These are phyloP conservation scores for Logfia minima DNA, from an alignment of 129 eudicot species.

Conservation along the genomic window DNA sequence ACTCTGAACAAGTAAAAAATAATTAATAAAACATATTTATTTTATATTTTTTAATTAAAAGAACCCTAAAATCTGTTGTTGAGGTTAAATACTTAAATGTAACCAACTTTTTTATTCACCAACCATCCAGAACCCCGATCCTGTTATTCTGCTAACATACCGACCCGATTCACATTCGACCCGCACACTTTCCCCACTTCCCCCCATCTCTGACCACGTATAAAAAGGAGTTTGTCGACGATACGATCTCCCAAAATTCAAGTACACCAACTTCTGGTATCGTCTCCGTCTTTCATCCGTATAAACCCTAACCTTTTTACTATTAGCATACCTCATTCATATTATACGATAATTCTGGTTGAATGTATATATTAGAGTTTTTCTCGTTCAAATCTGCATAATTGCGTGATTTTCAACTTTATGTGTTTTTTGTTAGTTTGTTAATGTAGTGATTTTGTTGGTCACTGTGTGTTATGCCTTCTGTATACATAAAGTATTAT, in stretches of 20 bases:
- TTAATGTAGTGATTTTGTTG: background rate
- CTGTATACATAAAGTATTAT: background rate
- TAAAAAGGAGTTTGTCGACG: background rate
- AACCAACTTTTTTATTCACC: too few species aligned
- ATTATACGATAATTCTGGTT: background rate
- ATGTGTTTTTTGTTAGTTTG: background rate
- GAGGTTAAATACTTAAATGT: too few species aligned
- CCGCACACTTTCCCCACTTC: too few species aligned
- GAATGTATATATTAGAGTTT: background rate
- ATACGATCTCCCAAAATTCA: constrained; percentile 6
- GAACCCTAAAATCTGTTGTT: too few species aligned
- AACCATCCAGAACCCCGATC: too few species aligned
- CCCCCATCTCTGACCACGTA: too few species aligned
- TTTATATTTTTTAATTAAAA: too few species aligned
- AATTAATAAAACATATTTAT: too few species aligned
- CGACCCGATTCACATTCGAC: too few species aligned
- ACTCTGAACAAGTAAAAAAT: too few species aligned
- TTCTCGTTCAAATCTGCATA: background rate
- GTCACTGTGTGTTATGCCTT: background rate
- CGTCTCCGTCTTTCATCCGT: constrained; percentile 27
- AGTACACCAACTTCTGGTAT: background rate
- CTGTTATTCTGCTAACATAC: too few species aligned
- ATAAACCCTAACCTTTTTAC: constrained; percentile 26
- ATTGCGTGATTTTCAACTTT: background rate
- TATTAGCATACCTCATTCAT: too few species aligned